Conservation (phyloP, 1,284 basidiomycete species). For the Lignosus rhinocerotis region DNA sequence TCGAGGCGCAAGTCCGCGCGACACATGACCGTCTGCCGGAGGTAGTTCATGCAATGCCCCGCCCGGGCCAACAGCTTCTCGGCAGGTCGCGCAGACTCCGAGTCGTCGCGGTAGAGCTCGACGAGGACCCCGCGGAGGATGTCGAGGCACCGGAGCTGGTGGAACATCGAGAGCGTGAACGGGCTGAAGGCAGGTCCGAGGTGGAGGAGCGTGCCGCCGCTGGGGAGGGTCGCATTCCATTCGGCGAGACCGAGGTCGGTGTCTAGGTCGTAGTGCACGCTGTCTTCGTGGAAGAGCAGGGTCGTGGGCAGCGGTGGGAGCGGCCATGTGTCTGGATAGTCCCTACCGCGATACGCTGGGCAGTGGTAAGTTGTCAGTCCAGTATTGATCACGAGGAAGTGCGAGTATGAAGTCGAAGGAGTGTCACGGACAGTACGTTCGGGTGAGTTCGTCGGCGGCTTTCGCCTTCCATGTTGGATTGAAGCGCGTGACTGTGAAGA, state of each 20-base stretch:
- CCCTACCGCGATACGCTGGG: constrained; percentile 11
- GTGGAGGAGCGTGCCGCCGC: constrained; percentile 9
- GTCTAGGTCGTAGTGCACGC: constrained; percentile 15
- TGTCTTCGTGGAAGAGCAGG: constrained; percentile 16
- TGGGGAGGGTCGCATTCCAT: constrained; percentile 13
- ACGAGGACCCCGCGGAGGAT: constrained; percentile 17
- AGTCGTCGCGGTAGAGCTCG: background rate
- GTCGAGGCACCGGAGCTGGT: constrained; percentile 25
- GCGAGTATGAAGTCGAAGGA: no score
- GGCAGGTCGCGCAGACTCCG: background rate
- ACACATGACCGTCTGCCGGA: constrained; percentile 14
- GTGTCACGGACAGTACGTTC: no score
- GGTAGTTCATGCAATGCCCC: constrained; percentile 20
- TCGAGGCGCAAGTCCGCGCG: constrained; percentile 10
- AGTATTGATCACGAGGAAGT: no score
- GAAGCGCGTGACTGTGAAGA: no score
- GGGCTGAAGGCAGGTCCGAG: constrained; percentile 16
- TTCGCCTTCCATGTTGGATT: no score
- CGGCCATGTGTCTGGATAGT: constrained; percentile 14
- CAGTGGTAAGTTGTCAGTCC: background rate
- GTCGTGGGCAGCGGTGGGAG: constrained; percentile 8
- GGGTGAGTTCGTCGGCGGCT: no score
- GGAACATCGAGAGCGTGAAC: constrained; percentile 23
- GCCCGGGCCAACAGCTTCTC: background rate
- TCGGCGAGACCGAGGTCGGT: constrained; percentile 13